phyloP scores from a whole-genome alignment of 352 stramenopile species.

The Phytophthora palmivora region DNA sequence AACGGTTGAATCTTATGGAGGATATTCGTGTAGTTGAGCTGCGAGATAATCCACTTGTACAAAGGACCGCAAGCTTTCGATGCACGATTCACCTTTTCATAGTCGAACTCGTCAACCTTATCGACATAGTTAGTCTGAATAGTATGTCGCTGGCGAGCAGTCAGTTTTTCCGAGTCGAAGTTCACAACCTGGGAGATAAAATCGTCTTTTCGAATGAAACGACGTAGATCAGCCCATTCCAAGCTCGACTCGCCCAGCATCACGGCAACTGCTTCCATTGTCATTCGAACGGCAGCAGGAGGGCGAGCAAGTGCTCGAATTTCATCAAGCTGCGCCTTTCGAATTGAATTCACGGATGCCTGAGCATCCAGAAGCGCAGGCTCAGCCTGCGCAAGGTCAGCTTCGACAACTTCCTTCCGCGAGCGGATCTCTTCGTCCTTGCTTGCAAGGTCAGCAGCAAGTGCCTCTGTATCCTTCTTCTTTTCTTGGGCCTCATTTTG shows the following conservation, averaged over 20 bases:
- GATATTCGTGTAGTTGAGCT: slow-evolving; percentile 99
- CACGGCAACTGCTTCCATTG: slow-evolving; percentile 96
- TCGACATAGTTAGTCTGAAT: slow-evolving; percentile 97
- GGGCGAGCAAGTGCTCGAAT: slow-evolving; percentile 96
- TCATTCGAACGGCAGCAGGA: slow-evolving; percentile 96
- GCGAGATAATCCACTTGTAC: slow-evolving; percentile 99
- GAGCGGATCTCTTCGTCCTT: slow-evolving; percentile 97
- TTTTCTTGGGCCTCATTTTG: slow-evolving; percentile 98
- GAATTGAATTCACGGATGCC: slow-evolving; percentile 97
- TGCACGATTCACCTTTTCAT: slow-evolving; percentile 93
- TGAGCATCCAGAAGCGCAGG: slow-evolving; percentile 97
- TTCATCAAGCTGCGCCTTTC: slow-evolving; percentile 99
- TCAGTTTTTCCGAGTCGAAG: slow-evolving; percentile 98
- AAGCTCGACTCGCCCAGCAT: slow-evolving; percentile 98
- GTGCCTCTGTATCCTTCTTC: slow-evolving; percentile 96
- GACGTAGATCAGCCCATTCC: slow-evolving; percentile 98
- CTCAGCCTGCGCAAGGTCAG: slow-evolving; percentile 97
- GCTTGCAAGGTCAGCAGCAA: slow-evolving; percentile 94
- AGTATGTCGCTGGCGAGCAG: slow-evolving; percentile 92
- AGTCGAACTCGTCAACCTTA: slow-evolving; percentile 91
- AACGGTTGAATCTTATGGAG: slow-evolving; percentile 99
- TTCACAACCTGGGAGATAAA: slow-evolving; percentile 99
- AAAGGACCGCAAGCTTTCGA: slow-evolving; percentile 98
- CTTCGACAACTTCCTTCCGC: slow-evolving; percentile 95
- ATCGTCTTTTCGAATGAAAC: slow-evolving; percentile 96